Evolutionary conservation across 352 stramenopile genomes (phyloP), one percentile per base, ranked within the genome.

Genomic region (Poterioochromonas sp.): DNA sequence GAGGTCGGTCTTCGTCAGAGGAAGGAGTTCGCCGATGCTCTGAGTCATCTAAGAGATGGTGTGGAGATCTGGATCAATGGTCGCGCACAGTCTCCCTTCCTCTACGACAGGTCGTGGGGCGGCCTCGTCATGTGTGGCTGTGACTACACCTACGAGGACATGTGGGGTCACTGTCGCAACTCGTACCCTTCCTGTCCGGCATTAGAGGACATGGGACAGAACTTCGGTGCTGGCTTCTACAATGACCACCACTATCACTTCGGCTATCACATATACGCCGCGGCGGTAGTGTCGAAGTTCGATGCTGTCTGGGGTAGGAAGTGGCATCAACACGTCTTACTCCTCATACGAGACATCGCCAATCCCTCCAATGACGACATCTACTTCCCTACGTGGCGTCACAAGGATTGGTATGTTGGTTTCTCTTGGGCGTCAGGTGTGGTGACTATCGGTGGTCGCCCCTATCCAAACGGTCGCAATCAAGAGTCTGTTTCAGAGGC

Each of bases 211-310:
- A 82, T 83, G 44, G 88, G 88, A 37, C 79, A 89, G 18, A 89
- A 92, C 73, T 93, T 92, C 82, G 88, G 88, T 37, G 84, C 88
- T 69, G 87, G 83, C 51, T 91, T 87, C 71, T 92, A 92, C 79
- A 93, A 93, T 80, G 88, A 93, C 79, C 87, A 91, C 74, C 88
- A 93, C 78, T 93, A 91, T 79, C 88, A 93, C 73, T 90, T 86
- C 69, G 86, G 86, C n/a, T 92, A 93, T 80, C 83, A 88, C 53
- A 91, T 92, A 63, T 91, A 90, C 82, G 87, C 84, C 37, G 88
- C 87, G 26, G 84, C 88, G 34, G 83, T 89, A 54, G 82, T 87
- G 34, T 76, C 87, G 22, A 83, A 89, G 58, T 88, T 86, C 76
- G 85, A 89, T 76, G 69, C 73, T 22, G 1, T 20, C 1, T 79